Evolutionary conservation across 2,329 filamentous ascomycete species (phyloP).

Genomic region (Cryoendolithus antarcticus): DNA sequence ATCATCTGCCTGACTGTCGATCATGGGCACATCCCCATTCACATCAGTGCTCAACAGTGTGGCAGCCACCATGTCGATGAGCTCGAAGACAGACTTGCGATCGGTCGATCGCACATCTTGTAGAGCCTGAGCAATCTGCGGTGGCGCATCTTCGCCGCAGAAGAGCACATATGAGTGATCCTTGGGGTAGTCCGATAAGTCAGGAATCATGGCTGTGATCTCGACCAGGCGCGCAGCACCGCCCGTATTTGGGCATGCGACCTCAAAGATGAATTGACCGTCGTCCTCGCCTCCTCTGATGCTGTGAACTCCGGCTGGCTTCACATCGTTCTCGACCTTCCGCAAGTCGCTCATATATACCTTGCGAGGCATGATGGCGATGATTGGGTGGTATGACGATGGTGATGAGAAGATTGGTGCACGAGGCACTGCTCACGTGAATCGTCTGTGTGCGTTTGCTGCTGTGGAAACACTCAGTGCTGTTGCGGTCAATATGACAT

Average conservation of each 20-base stretch:
- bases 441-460: too few relatives aligned
- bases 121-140: constrained; percentile 31
- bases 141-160: constrained; percentile 36
- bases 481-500: too few relatives aligned
- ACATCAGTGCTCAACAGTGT: constrained; percentile 20
- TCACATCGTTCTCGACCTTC: constrained; percentile 25
- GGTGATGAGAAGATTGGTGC: not conserved
- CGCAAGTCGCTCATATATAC: constrained; percentile 51
- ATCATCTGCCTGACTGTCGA: constrained; percentile 24
- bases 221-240: constrained; percentile 9
- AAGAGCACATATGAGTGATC: constrained; percentile 47
- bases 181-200: constrained; percentile 49
- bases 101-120: constrained; percentile 32
- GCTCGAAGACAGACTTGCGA: constrained; percentile 35
- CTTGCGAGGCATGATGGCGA: constrained; percentile 48
- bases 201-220: constrained; percentile 31
- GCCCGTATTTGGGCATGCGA: not conserved
- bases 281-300: constrained; percentile 56
- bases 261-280: constrained; percentile 53
- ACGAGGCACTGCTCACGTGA: too few relatives aligned
- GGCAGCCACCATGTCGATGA: constrained; percentile 36
- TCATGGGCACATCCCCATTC: constrained; percentile 32
- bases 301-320: constrained; percentile 38
- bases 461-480: too few relatives aligned
- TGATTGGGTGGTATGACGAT: not conserved